Conservation (phyloP, 2,329 filamentous ascomycete species). For the Fusarium longipes region DNA sequence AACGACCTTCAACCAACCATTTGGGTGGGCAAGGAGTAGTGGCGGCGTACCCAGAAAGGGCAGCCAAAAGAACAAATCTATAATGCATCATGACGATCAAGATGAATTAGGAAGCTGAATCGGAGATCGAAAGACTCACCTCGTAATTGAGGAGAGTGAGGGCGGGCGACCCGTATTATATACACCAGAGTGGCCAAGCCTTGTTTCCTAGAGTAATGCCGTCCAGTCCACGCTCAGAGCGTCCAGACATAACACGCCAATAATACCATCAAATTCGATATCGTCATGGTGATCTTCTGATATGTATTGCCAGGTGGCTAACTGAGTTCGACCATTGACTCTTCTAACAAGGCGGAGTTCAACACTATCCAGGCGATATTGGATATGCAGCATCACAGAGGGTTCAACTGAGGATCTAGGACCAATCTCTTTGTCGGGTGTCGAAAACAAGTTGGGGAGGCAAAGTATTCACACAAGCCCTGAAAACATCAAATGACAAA, state of each 20-base stretch:
- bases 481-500: background rate
- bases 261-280: background rate
- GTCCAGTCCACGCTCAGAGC: background rate
- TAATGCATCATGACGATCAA: slow-evolving; percentile 10
- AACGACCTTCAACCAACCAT: background rate
- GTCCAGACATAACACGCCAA: background rate
- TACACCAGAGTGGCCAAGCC: background rate
- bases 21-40: slow-evolving; percentile 9
- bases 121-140: background rate
- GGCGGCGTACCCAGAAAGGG: slow-evolving; percentile 11
- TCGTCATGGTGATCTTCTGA: background rate
- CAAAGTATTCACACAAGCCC: background rate
- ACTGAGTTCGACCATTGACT: background rate
- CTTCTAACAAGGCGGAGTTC: background rate
- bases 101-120: background rate
- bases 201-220: background rate
- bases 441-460: background rate
- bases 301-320: background rate
- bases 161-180: background rate
- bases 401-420: background rate
- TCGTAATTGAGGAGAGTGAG: background rate
- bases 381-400: background rate
- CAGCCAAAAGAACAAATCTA: slow-evolving; percentile 9
- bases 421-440: background rate
- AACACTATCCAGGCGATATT: background rate